phyloP scores from a whole-genome alignment of 2,329 filamentous ascomycete species.

The Beauveria rudraprayagi region DNA sequence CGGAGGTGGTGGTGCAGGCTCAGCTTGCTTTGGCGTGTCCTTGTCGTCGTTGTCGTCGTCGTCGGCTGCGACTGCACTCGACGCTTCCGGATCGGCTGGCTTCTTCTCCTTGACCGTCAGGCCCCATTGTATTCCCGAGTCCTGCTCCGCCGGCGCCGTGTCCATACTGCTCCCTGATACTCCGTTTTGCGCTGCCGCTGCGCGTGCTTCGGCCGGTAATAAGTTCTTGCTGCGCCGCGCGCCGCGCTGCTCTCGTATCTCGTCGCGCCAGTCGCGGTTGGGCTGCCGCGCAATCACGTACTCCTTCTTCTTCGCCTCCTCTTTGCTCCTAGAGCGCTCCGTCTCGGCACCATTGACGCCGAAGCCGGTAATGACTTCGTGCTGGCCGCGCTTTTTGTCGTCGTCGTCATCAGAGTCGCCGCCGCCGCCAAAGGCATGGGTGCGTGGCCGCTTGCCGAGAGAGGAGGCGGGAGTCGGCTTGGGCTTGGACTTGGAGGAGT shows the following conservation, averaged over 20 bases:
- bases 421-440: constrained; percentile 30
- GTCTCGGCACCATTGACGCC: constrained; percentile 35
- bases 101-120: constrained; percentile 37
- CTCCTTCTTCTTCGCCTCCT: constrained; percentile 19
- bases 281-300: constrained; percentile 50
- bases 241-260: constrained; percentile 32
- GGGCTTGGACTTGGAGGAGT: constrained; percentile 21
- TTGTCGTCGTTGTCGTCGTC: constrained; percentile 11
- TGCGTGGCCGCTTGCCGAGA: constrained; percentile 41
- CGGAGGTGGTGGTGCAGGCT: neutral
- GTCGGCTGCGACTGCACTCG: neutral
- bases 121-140: constrained; percentile 49
- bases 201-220: constrained; percentile 42
- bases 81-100: neutral
- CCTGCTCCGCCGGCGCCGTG: constrained; percentile 35
- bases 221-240: constrained; percentile 40
- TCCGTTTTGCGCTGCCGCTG: neutral
- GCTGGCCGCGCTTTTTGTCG: constrained; percentile 22
- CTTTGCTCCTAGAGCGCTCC: constrained; percentile 28
- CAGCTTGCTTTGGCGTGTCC: neutral
- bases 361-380: constrained; percentile 44
- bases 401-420: constrained; percentile 35
- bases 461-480: constrained; percentile 27
- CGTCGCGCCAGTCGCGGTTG: constrained; percentile 57
- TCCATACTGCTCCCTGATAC: constrained; percentile 14